Evolutionary conservation across 495 filamentous ascomycete species (phyloP).

Genomic region (Bombardia bombarda): DNA sequence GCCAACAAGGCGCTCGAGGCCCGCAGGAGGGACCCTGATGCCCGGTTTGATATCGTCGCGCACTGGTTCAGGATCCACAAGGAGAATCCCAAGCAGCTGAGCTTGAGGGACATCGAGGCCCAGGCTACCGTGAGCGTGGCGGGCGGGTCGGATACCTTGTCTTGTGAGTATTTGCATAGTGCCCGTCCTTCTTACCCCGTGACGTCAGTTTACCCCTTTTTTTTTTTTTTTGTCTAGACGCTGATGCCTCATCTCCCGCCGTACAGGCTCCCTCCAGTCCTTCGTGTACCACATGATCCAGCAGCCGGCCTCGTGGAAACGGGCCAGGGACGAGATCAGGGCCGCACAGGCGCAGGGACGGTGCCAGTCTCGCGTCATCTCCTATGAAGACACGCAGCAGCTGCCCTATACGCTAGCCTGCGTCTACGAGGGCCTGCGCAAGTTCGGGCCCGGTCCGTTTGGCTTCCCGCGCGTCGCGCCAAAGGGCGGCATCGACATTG

Average conservation of each 20-base stretch:
- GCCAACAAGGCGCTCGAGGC: conserved; percentile 30
- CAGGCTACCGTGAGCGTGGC: too few species aligned
- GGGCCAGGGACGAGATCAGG: conserved; percentile 30
- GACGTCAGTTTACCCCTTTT: too few species aligned
- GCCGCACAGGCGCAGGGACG: conserved; percentile 20
- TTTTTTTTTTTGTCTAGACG: too few species aligned
- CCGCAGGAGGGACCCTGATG: conserved; percentile 29
- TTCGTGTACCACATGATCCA: conserved; percentile 26
- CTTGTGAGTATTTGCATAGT: too few species aligned
- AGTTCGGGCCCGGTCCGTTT: conserved; percentile 44
- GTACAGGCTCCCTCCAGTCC: conserved; percentile 30
- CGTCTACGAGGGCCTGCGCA: conserved; percentile 53
- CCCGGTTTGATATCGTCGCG: conserved; percentile 35
- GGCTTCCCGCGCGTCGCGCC: conserved; percentile 42
- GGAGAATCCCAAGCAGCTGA: too few species aligned
- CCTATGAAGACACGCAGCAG: conserved; percentile 38
- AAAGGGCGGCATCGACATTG: conserved; percentile 33
- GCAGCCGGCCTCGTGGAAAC: conserved; percentile 23
- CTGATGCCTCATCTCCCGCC: too few species aligned
- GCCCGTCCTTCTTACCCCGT: too few species aligned
- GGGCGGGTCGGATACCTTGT: too few species aligned
- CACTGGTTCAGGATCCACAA: conserved; percentile 33
- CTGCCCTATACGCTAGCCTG: conserved; percentile 38
- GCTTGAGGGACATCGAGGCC: too few species aligned
- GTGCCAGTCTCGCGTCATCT: conserved; percentile 16